Evolutionary conservation across 805 yeast species (phyloP), one percentile per base, ranked within the genome.

Genomic region (Sungouiozyma intestinalis): DNA sequence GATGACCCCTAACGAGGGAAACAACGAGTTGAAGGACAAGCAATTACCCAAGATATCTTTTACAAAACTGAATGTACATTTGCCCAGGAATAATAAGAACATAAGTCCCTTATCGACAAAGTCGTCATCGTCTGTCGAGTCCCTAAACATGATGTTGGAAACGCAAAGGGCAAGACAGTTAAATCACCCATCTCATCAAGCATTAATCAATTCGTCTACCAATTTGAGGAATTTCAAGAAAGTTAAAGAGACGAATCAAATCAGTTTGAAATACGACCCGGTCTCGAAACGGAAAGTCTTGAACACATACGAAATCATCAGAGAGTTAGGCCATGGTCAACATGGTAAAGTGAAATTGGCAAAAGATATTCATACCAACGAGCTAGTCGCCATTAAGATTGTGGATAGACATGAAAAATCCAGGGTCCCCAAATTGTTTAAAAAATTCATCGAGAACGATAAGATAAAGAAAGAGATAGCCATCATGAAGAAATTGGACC

Each of bases 291-390:
- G 94, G 39, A 85, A 88, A 58, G 78, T 82, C 33, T 69, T 92
- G 48, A 92, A 92, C 64, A 79, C 94, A 0, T 92, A 90, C 58
- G 98, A 92, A 61, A 85, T 92, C 31, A 66, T 87, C 24, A 71
- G 73, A 19, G 97, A 90, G 63, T 70, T 92, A 24, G 98, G 98
- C 6, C 73, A 85, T 33, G 98, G 98, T n/a, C 96, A 90, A 61
- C 97, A 92, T 63, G 98, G 98, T 14, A 90, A 87, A 60, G 98
- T 92, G 33, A 92, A 92, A 60, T 70, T 92, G 16, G 98, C 95
- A 0, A 75, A 75, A 46, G 92, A 88, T 57, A 63, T 81, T 41
- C 70, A 74, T 16, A 64, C 73, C 3, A 68, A 73, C 38, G 78
- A 74, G 48, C 66, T 76, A 31, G 96, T 86, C 15, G 98, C 98